Evolutionary conservation across 495 filamentous ascomycete species (phyloP), one percentile per base, ranked within the genome.

Genomic region (Xylaria longipes): DNA sequence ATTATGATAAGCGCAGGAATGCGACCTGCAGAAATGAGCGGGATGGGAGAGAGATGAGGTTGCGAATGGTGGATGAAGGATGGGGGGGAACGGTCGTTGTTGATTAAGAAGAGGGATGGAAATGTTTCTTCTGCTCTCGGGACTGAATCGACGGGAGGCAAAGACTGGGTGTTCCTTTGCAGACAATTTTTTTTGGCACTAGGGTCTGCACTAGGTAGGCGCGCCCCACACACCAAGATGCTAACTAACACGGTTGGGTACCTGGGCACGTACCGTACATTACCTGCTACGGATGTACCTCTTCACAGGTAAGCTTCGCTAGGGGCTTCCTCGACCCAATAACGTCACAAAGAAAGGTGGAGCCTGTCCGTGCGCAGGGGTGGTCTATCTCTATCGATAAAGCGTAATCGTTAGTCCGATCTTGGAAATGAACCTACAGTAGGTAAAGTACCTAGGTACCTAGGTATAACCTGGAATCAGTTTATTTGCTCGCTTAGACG

Each of bases 21-120:
- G 73, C 75, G 60, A 71, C 73, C 73, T 76, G 73, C 64, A 68
- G 48, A 79, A 74, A 50, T 43, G 71, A 75, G 73, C 73, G 78
- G 69, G 72, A 73, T 72, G 62, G 52, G 56, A 65, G 71, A 69
- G 60, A 37, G 71, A 71, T 67, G 64, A 50, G 65, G 65, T 62
- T 33, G 39, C n/a, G n/a, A n/a, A n/a, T n/a, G 68, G 31, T 5
- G 60, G 35, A 57, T 71, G 69, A 27, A 39, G 63, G 71, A 71
- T 25, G 73, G 66, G 64, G 64, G 66, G 57, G 61, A 74, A 20
- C 73, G 50, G 70, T 61, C n/a, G 57, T 37, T 37, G 33, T 60
- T 35, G 57, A 60, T 67, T 46, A 50, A 68, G 68, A 65, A 73
- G 63, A 35, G 65, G 65, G 48, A 52, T 69, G 62, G 61, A 67